These are phyloP conservation scores for Plasmodium gaboni DNA, from an alignment of 169 alveolate genomes.

Conservation along the genomic window DNA sequence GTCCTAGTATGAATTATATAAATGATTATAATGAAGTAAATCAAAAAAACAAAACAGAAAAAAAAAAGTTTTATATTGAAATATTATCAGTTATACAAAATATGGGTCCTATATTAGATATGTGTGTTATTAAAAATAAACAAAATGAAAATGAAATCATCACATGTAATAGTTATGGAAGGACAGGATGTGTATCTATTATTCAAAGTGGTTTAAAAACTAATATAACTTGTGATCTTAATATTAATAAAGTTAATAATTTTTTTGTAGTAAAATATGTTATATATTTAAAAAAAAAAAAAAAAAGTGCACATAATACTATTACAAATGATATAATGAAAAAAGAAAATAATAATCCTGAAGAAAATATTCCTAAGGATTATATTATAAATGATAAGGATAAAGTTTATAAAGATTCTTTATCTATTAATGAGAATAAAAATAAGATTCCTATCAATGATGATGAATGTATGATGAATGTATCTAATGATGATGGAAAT, in stretches of 20 bases:
- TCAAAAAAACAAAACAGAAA: neutral
- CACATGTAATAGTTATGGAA: slow-evolving; percentile 74
- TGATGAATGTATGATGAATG: neutral
- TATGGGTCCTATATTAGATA: slow-evolving; percentile 74
- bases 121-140: slow-evolving; percentile 50
- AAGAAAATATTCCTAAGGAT: neutral
- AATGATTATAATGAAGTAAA: neutral
- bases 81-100: slow-evolving; percentile 56
- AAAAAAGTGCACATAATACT: neutral
- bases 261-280: slow-evolving; percentile 65
- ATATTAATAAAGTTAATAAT: slow-evolving; percentile 30
- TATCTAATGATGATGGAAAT: neutral
- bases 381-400: neutral
- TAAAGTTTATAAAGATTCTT: too few species aligned
- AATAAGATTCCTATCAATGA: neutral
- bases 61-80: slow-evolving; percentile 64
- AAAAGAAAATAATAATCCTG: neutral
- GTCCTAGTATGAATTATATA: neutral
- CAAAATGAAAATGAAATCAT: slow-evolving; percentile 50
- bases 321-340: slow-evolving; percentile 1
- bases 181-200: slow-evolving; percentile 72
- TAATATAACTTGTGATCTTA: slow-evolving; percentile 31
- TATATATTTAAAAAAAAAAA: slow-evolving; percentile 49
- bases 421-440: neutral
- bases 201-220: slow-evolving; percentile 59